Evolutionary conservation across 768 basidiomycete genomes (phyloP), one percentile per base, ranked within the genome.

Genomic region (Boletus subcaerulescens): DNA sequence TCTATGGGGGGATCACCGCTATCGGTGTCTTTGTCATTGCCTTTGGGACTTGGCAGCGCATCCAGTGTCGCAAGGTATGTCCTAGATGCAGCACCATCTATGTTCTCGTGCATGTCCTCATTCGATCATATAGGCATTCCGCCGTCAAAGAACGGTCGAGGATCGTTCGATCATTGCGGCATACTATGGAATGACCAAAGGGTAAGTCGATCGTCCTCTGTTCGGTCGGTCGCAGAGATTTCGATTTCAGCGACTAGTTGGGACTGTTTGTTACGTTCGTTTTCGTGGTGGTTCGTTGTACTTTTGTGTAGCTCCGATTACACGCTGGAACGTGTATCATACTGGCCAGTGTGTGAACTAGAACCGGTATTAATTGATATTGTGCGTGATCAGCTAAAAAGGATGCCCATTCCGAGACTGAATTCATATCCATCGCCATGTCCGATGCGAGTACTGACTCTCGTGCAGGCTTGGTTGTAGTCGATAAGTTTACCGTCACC

Each of bases 11-110:
- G 58, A 86, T 96, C 55, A 90, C 90, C 31, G 87, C 87, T 9
- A 86, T 94, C 62, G 88, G 87, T 17, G 69, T 96, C 60, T 83
- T 88, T 57, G 84, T 90, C 22, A 89, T 95, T 54, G 86, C 82
- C 48, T 74, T 92, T 69, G 91, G 94, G 59, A 92, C 91, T 7
- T 91, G 86, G 65, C 91, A 95, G 77, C 82, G 93, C 45, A 84
- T 90, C 24, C 89, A 87, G 71, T 91, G 91, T 67, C 86, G 91
- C 76, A 89, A 84, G 79, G 91, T 89, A 55, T 52, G 80, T 53
- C 24, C 5, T 29, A 14, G 32, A 29, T 29, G 14, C 24, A 17
- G 7, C 15, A 7, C 4, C 36, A 4, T 15, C 20, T 0, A n/a
- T 3, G 17, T 15, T 39, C 17, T n/a, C 9, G 35, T 18, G 11